Evolutionary conservation across 1,284 basidiomycete species (phyloP), one percentile per base, ranked within the genome.

Genomic region (Rhodotorula mucilaginosa): DNA sequence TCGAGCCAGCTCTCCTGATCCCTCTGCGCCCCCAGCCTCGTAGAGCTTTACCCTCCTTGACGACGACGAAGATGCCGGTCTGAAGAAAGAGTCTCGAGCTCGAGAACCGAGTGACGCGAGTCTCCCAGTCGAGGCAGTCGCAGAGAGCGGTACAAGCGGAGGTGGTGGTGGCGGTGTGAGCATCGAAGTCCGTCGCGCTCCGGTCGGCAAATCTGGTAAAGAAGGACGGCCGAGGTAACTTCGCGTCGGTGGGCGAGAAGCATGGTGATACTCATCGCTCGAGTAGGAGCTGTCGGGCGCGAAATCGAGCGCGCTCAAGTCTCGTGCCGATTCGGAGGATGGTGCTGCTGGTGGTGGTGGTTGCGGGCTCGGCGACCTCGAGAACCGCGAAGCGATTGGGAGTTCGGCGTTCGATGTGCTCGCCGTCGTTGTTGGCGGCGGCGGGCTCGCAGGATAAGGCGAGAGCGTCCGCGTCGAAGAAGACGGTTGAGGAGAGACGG

Each of bases 371-470:
- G n/a, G 51, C 26, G 73, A 67, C 2, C 77, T 69, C 15, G 71
- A 52, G 84, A 94, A 97, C 65, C 91, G 89, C 34, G 93, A 88
- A 51, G 94, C 94, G 75, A 97, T 97, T 58, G 94, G 93, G 12
- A 97, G 86, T 69, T 93, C 91, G 52, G 74, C 48, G 29, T 72
- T 71, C 0, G 90, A 90, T 1, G 84, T 82, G 21, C 74, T 69
- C 10, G 76, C 62, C 73, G 61, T 44, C 31, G 26, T 26, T 26
- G 64, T 15, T 5, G 34, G 59, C 13, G 23, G 31, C 48, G 57
- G 65, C 16, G 59, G n/a, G 4, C 61, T 70, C 51, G 72, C 65
- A 57, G 66, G 48, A 60, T 64, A 31, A 10, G 62, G 62, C 3
- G 52, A 64, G 10, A 56, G 54, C 10, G 54, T 56, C 16, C 26